Base-by-base conservation (phyloP, 495 filamentous ascomycete species). In the Aspergillus nanangensis region DNA sequence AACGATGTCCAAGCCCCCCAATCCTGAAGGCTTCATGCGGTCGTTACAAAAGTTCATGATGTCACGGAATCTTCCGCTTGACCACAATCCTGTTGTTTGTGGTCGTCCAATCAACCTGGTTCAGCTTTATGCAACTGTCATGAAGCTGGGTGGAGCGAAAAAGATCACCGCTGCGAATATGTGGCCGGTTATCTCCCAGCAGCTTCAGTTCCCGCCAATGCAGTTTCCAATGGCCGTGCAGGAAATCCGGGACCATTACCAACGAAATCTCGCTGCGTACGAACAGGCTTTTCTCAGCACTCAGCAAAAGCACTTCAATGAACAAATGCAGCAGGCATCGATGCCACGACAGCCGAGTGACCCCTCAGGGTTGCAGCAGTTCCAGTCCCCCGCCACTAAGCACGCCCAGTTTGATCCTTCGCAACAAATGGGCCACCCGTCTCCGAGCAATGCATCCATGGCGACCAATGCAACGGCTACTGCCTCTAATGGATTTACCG, bases 91-190 rank as follows among this genome's bases (percentile, higher is more conserved):
- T 0, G 62, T 74, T 9, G 78, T 95, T 36, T 79, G 78, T 22
- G 84, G 84, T 35, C 83, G 87, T 20, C 75, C 72, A 0, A 70
- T 96, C 31, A 80, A 83, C 52, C 63, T 94, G 29, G 74, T 86
- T 39, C 80, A 83, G 37, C 75, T 98, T 7, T 96, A 88, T 67
- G 77, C 78, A 32, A 70, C 75, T 1, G 86, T 96, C 5, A 77
- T 83, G 60, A 86, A 83, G 51, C 76, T 86, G 57, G 85, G 86
- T 14, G 93, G 93, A 2, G 95, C 84, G 29, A 84, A 81, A 60
- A 84, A 78, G 50, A 75, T 95, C 5, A 81, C 78, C 0, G 69
- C 70, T 18, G 72, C 72, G 15, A 84, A 86, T 46, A 67, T 72
- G 50, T 97, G 92, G 92, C 72, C 75, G 7, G 76, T 78, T 18